A percentile compares a stretch with the other conserved stretches of the same genome.
phyloP scores from a whole-genome alignment of 257 asterid genomes.

The Ilex asprella region DNA sequence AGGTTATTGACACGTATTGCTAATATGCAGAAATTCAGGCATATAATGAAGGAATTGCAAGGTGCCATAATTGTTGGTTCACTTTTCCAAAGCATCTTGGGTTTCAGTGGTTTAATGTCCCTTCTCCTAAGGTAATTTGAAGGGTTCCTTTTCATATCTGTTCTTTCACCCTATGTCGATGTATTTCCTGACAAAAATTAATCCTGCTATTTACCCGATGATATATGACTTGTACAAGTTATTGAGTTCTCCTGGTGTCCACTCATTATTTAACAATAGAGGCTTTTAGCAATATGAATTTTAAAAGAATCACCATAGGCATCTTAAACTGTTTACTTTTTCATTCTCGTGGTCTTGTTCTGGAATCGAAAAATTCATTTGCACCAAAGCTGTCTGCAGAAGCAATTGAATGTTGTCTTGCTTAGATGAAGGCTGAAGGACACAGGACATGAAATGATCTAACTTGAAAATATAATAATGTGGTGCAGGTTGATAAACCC shows the following conservation, averaged over 20 bases:
- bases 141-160: slow-evolving; percentile 2
- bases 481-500: slow-evolving; percentile 84
- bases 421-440: slow-evolving; percentile 3
- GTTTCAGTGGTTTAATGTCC: slow-evolving; percentile 93
- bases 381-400: background rate
- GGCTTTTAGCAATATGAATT: no score
- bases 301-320: no score
- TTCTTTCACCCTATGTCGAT: background rate
- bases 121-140: slow-evolving; percentile 60
- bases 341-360: no score
- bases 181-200: no score
- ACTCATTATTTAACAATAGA: no score
- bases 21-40: slow-evolving; percentile 67
- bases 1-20: no score
- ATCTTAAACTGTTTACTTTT: no score
- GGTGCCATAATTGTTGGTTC: slow-evolving; percentile 94
- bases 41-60: slow-evolving; percentile 90
- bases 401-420: slow-evolving; percentile 1
- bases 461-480: background rate
- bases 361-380: background rate
- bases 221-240: no score
- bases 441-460: slow-evolving; percentile 4
- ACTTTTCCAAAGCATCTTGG: slow-evolving; percentile 73
- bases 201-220: no score
- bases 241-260: no score